Evolutionary conservation across 208 protist genomes (phyloP).

Genomic region (Trypanosoma conorhini): DNA sequence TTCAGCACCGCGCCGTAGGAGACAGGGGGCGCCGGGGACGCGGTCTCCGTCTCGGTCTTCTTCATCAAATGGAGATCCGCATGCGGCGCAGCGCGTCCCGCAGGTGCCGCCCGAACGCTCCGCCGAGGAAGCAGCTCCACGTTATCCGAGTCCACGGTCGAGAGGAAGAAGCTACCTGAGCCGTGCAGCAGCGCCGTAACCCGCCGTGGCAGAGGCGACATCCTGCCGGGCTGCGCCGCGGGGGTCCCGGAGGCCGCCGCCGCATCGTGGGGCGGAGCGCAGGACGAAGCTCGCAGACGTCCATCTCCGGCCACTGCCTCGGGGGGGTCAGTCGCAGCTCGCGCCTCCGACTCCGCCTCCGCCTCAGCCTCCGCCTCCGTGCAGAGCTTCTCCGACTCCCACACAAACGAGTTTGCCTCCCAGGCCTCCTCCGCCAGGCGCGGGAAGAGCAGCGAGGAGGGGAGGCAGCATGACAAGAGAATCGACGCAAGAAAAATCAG

Average conservation of each 20-base stretch:
- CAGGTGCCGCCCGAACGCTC: conserved; percentile 46
- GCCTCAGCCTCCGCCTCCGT: conserved; percentile 40
- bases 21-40: background rate
- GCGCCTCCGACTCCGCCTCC: too few species aligned
- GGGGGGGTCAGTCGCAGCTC: too few species aligned
- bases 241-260: background rate
- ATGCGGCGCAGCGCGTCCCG: conserved; percentile 7
- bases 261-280: background rate
- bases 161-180: conserved; percentile 37
- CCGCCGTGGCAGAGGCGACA: background rate
- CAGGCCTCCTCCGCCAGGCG: conserved; percentile 42
- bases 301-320: background rate
- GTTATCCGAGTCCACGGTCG: conserved; percentile 43
- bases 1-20: background rate
- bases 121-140: conserved; percentile 34
- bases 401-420: conserved; percentile 49
- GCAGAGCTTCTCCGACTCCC: conserved; percentile 59
- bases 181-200: conserved; percentile 11
- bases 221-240: background rate
- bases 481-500: conserved; percentile 45
- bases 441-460: conserved; percentile 45
- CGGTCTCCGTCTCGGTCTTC: background rate
- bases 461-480: conserved; percentile 39
- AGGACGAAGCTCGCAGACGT: background rate
- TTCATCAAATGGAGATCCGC: background rate